Conservation (phyloP, 2,329 filamentous ascomycete genomes). For the Pleoardoris graminearum region DNA sequence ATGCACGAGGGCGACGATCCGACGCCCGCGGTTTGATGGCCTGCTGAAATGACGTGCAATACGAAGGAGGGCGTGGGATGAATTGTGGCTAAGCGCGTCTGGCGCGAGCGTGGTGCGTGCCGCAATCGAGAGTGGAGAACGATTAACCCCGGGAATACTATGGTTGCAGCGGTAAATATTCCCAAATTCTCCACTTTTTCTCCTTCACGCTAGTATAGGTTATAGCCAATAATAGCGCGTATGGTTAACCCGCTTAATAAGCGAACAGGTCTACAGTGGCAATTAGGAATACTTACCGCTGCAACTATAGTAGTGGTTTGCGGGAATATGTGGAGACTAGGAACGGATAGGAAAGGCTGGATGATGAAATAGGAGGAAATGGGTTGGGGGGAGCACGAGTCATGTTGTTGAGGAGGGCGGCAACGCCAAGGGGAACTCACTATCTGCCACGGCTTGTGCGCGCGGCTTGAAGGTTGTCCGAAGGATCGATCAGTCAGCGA, state of each 20-base stretch:
- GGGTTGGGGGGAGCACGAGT: neutral
- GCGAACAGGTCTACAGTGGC: too few relatives aligned
- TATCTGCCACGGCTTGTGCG: too few relatives aligned
- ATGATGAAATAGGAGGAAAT: neutral
- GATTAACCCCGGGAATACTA: neutral
- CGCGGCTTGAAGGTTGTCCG: too few relatives aligned
- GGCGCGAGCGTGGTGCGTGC: neutral
- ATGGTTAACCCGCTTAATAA: too few relatives aligned
- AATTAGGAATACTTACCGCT: too few relatives aligned
- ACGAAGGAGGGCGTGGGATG: slow-evolving; percentile 3
- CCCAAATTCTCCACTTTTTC: too few relatives aligned
- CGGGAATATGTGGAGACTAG: neutral
- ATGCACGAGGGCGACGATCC: neutral
- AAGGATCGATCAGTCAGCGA: too few relatives aligned
- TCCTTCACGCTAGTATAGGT: too few relatives aligned
- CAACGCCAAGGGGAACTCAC: too few relatives aligned
- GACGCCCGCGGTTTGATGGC: slow-evolving; percentile 3
- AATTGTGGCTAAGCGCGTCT: slow-evolving; percentile 3
- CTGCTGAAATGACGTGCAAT: neutral
- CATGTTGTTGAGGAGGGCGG: too few relatives aligned
- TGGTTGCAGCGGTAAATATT: too few relatives aligned
- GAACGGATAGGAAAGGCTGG: neutral
- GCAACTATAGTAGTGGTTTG: neutral
- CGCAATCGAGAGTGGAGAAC: neutral
- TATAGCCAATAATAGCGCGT: too few relatives aligned